Evolutionary conservation across 164 flowering plant species (phyloP), one percentile per base, ranked within the genome.

Genomic region (Kingdonia uniflora): DNA sequence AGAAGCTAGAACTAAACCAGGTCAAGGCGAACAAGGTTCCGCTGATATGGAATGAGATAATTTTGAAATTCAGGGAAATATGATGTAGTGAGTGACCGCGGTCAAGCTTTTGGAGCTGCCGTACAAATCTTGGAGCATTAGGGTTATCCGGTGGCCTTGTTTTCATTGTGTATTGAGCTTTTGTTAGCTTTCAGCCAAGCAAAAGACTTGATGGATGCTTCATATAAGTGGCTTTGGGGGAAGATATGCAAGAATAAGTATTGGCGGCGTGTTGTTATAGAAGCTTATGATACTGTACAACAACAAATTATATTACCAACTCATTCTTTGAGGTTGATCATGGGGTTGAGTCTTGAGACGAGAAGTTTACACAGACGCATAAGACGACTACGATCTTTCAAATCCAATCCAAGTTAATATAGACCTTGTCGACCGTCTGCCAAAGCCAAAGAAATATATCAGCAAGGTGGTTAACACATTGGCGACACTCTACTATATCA

Each of bases 71-170:
- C 44, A 73, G 99, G 63, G 97, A 89, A 52, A 97, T n/a, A 94
- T 59, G 99, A 94, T 58, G 67, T 94, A 39, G 60, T 94, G 26
- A 79, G 87, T 51, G 92, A 94, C 61, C 52, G 44, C 19, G 50
- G 66, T 80, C 44, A 97, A 94, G 73, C 85, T 86, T 16, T 41
- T 94, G 70, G 97, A 94, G 59, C 60, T 94, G 52, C 77, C 85
- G 2, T 77, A 72, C 7, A 84, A 84, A 56, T 69, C 74, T 42
- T 94, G 97, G 99, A 70, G 76, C 38, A 77, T 89, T 24, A 74
- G 78, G 70, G 99, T 94, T 38, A 76, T 89, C 47, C 81, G 96
- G 10, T 94, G 99, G 99, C 99, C 99, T 2, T 89, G 96, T 69
- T n/a, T 75, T 19, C 81, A 24, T 71, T 89, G 22, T 80, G 88